Evolutionary conservation across 2,329 filamentous ascomycete genomes (phyloP).

Genomic region (Diplodia sapinea): DNA sequence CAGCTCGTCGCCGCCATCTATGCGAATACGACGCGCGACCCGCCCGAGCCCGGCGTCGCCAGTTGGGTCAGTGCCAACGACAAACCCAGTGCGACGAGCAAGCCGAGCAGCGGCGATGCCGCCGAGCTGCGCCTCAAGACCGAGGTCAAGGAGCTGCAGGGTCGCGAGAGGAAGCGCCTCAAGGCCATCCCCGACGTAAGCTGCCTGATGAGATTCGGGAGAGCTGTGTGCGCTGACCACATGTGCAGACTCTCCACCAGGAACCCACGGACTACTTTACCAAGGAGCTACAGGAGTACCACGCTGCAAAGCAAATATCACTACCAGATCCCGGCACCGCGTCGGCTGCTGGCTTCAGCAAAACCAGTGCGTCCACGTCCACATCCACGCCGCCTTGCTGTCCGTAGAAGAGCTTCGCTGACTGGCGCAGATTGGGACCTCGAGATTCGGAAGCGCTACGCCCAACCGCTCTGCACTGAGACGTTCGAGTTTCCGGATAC

Average conservation of each 20-base stretch:
- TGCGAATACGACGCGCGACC: conserved; percentile 64
- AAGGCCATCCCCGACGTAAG: conserved; percentile 60
- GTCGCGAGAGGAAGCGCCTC: conserved; percentile 64
- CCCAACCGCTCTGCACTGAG: conserved; percentile 65
- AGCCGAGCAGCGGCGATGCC: conserved; percentile 63
- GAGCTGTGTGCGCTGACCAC: conserved; percentile 8
- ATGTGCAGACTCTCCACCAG: conserved; percentile 28
- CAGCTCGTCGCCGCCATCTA: conserved; percentile 65
- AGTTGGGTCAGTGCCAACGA: conserved; percentile 72
- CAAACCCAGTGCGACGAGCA: conserved; percentile 74
- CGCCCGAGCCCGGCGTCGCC: conserved; percentile 67
- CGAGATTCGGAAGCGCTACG: conserved; percentile 69
- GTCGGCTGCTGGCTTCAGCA: conserved; percentile 75
- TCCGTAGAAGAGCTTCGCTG: background rate
- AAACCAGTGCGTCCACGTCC: conserved; percentile 67
- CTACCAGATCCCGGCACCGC: conserved; percentile 68
- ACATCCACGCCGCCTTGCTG: background rate
- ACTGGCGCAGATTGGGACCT: conserved; percentile 62
- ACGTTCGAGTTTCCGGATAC: conserved; percentile 67
- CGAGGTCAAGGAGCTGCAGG: conserved; percentile 67
- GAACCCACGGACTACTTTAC: conserved; percentile 35
- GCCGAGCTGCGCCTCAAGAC: conserved; percentile 67
- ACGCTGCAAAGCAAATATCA: conserved; percentile 50
- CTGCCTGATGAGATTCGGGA: background rate
- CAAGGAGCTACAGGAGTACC: conserved; percentile 42